These are phyloP conservation scores for Phytomonas sp. DNA, from an alignment of 208 protist species.

Conservation along the genomic window DNA sequence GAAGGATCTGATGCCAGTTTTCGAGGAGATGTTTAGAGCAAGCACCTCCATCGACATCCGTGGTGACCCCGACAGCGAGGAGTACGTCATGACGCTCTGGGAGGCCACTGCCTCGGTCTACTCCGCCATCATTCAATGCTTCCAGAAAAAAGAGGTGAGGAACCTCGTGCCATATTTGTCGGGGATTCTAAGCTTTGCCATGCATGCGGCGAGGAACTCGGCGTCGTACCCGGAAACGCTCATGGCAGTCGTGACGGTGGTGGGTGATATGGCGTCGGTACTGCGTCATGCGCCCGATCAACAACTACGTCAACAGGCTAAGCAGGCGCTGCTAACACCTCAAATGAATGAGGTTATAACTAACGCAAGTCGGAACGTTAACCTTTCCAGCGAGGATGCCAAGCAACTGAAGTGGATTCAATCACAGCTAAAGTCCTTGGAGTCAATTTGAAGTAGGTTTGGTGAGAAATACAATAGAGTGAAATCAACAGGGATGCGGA, in stretches of 20 bases:
- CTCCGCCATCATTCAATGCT: constrained; percentile 76
- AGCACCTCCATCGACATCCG: constrained; percentile 51
- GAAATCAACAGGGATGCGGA: background rate
- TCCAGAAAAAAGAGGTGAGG: constrained; percentile 33
- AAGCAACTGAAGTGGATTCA: constrained; percentile 65
- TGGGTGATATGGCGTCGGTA: constrained; percentile 81
- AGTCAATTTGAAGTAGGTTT: constrained; percentile 17
- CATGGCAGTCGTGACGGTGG: constrained; percentile 52
- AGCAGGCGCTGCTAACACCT: constrained; percentile 46
- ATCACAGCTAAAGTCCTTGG: constrained; percentile 41
- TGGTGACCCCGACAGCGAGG: constrained; percentile 63
- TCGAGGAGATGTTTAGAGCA: constrained; percentile 53
- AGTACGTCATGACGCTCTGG: constrained; percentile 80
- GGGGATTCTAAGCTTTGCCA: constrained; percentile 56
- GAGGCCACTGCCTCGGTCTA: constrained; percentile 61
- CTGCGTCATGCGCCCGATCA: constrained; percentile 29
- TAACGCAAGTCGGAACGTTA: constrained; percentile 14
- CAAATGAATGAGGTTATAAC: constrained; percentile 26
- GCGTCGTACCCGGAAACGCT: constrained; percentile 46
- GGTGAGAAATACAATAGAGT: background rate
- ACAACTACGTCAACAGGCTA: constrained; percentile 48
- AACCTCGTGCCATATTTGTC: constrained; percentile 53
- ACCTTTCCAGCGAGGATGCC: constrained; percentile 26
- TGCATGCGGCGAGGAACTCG: constrained; percentile 42
- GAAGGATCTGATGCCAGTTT: constrained; percentile 62